These are phyloP conservation scores for Bothriochloa decipiens DNA, from an alignment of 176 grass and related monocot species.

Conservation along the genomic window DNA sequence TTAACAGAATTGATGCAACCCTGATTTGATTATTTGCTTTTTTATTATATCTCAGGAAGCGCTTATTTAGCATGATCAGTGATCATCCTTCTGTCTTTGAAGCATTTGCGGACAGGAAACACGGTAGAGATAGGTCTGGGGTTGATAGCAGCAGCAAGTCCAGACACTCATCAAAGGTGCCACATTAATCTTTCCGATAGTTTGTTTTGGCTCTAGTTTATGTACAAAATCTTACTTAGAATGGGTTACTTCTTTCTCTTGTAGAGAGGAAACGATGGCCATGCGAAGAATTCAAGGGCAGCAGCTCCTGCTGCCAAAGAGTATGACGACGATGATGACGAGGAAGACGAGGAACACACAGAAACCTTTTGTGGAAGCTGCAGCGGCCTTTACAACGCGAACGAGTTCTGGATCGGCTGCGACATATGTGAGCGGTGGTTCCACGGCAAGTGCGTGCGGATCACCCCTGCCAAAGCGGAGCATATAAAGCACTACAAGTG, in stretches of 20 bases:
- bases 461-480: conserved; percentile 72
- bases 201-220: not conserved
- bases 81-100: conserved; percentile 69
- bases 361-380: conserved; percentile 70
- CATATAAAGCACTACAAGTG: conserved; percentile 87
- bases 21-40: conserved; percentile 3
- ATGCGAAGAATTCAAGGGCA: conserved; percentile 42
- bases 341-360: conserved; percentile 63
- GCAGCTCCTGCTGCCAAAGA: conserved; percentile 14
- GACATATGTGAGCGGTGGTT: conserved; percentile 85
- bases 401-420: conserved; percentile 80
- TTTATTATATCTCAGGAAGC: conserved; percentile 57
- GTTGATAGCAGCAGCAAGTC: conserved; percentile 66
- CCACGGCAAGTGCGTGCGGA: conserved; percentile 75
- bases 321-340: conserved; percentile 40
- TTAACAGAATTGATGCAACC: not conserved
- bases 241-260: not conserved
- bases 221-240: not conserved
- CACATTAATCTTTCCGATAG: not conserved
- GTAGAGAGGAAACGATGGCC: conserved; percentile 40
- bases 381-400: conserved; percentile 48
- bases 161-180: conserved; percentile 65
- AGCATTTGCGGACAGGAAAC: conserved; percentile 59
- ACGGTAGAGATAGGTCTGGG: conserved; percentile 59
- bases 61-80: conserved; percentile 76